Base-by-base conservation (phyloP, 805 yeast species). In the Wickerhamiella sergipiensis region DNA sequence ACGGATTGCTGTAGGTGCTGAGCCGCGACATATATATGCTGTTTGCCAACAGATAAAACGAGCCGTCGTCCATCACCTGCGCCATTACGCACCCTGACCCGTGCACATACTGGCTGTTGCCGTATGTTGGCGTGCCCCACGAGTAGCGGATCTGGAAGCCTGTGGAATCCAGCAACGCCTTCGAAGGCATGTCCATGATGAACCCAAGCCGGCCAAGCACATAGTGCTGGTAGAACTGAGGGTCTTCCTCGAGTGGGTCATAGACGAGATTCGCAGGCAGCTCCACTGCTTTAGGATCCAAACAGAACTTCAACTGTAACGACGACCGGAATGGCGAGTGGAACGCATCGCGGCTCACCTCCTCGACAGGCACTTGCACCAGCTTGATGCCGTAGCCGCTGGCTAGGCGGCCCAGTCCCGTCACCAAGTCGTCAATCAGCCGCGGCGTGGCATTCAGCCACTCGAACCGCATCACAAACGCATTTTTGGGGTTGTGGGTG, bases 371-470 rank as follows among this genome's bases (percentile, higher is more conserved):
- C 0, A 89, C 82, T 61, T 90, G 97, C 18, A 89, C 92, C 19
- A 83, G 64, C 48, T 73, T 73, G 53, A 92, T 71, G 0, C 96
- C 97, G 61, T 85, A 86, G 50, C 94, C 66, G 53, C 87, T 95
- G 59, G 95, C 86, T 46, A 82, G 71, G 51, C 95, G 74, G 0
- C 87, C 77, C 85, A 97, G 83, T 46, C 78, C 75, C 44, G 74
- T 79, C 43, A 88, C 72, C 12, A 84, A 71, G 56, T 88, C 95
- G 52, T 88, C 96, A 47, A 86, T 79, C 31, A 85, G 69, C 61
- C 84, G 85, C 1, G 95, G 83, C 0, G 97, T 87, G 0, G 95
- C 80, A 53, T 84, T 86, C 31, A 90, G 68, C 99, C 99, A 92
- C 63, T 92, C 97, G 13, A 90, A 65, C 46, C 95, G 72, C 31